Base-by-base conservation (phyloP, 495 filamentous ascomycete species). In the Talaromyces wortmannii region DNA sequence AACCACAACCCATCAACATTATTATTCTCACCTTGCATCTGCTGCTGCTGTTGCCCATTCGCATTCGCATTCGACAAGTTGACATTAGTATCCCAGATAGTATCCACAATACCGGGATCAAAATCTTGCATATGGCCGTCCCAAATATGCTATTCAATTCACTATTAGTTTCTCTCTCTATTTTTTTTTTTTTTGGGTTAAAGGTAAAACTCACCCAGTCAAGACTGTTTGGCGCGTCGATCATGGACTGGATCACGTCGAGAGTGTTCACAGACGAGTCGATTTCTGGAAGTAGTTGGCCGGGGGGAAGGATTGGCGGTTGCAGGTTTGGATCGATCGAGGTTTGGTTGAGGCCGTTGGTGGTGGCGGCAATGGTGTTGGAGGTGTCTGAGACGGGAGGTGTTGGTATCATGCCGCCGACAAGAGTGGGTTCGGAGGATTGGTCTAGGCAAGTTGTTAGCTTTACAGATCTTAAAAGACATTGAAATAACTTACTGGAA, bases 121-220 rank as follows among this genome's bases (percentile, higher is more conserved):
- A 30, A 17, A n/a, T 55, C 53, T 10, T 49, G 30, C 53, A 55
- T 55, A 15, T 55, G 53, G 10, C 53, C 53, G 45, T 55, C 53
- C 53, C 53, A 55, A 11, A 18, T 16, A 16, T 55, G 53, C 53
- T 55, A 43, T 6, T n/a, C 17, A 46, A 13, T 13, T 32, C 13
- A 8, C 8, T 32, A 18, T 23, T 36, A 12, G 18, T 29, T 36
- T 13, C n/a, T 12, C 33, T 3, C 16, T 2, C 8, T 49, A 30
- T 7, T 23, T 29, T 29, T n/a, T 7, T 7, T 17, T 6, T 42
- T 15, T 12, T 1, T 40, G 15, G 15, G 15, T 3, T 15, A 6
- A 15, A 11, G 10, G 16, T 45, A 44, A 23, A 5, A 60, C 83
- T 74, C 76, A 91, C 89, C 88, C 88, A 91, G 67, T 91, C 85